Percentiles rank a stretch among this genome's conserved stretches.
Evolutionary conservation across 2,329 filamentous ascomycete species (phyloP).

Genomic region (Fusarium setosum): DNA sequence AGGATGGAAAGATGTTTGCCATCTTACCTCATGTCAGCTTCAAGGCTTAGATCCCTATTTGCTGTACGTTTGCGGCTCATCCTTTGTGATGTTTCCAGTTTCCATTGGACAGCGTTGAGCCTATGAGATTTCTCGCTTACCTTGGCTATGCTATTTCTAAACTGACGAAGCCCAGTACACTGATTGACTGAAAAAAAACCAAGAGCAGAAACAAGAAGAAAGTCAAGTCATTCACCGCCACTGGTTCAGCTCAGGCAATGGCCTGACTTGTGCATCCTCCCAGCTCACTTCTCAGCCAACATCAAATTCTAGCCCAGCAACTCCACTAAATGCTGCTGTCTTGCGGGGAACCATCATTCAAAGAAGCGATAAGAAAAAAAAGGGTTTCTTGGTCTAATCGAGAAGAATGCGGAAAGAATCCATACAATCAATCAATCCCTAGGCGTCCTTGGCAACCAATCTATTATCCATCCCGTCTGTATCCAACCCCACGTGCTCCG

Average conservation of each 20-base stretch:
- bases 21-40: slow-evolving; percentile 10
- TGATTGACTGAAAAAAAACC: not conserved
- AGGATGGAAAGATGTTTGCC: not conserved
- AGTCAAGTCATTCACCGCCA: not conserved
- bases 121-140: not conserved
- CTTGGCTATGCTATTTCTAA: not conserved
- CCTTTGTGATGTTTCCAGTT: not conserved
- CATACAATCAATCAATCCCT: not conserved
- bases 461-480: not conserved
- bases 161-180: not conserved
- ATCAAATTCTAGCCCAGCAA: not conserved
- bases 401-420: not conserved
- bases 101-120: not conserved
- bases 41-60: not conserved
- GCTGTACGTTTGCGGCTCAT: not conserved
- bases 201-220: not conserved
- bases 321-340: not conserved
- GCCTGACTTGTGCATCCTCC: slow-evolving; percentile 3
- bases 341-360: not conserved
- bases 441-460: not conserved
- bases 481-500: slow-evolving; percentile 6
- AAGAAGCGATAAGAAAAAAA: not conserved
- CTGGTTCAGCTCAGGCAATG: not conserved
- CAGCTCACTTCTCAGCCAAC: not conserved
- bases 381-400: not conserved